Evolutionary conservation across 352 stramenopile species (phyloP).

Genomic region (Phytophthora rubi): DNA sequence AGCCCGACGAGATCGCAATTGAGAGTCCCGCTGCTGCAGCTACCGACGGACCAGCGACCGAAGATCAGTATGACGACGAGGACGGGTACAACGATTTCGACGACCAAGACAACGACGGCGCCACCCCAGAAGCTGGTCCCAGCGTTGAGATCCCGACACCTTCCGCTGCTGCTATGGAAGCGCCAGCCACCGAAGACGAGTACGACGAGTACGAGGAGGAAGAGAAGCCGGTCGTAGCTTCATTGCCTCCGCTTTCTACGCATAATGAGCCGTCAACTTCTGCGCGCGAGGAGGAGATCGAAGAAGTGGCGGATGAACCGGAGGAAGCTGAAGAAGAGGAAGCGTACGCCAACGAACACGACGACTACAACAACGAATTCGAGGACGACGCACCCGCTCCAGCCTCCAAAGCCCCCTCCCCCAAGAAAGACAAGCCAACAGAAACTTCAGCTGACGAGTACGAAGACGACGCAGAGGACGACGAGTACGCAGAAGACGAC

Average conservation of each 20-base stretch:
- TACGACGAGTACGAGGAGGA: slow-evolving; percentile 63
- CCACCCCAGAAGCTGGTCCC: not conserved
- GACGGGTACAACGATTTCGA: slow-evolving; percentile 61
- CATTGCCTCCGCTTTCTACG: not conserved
- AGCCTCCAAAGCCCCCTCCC: slow-evolving; percentile 1
- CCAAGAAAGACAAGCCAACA: not conserved
- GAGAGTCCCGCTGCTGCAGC: not conserved
- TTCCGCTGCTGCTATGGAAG: not conserved
- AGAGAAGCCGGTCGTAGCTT: slow-evolving; percentile 5
- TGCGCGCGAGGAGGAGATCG: slow-evolving; percentile 27
- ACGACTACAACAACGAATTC: slow-evolving; percentile 52
- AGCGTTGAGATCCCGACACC: not conserved
- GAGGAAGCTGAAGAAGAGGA: slow-evolving; percentile 19
- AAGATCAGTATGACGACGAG: slow-evolving; percentile 46
- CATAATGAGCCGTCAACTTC: slow-evolving; percentile 14
- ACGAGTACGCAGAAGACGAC: slow-evolving; percentile 25
- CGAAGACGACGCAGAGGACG: slow-evolving; percentile 38
- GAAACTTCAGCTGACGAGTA: slow-evolving; percentile 28
- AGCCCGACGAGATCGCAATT: not conserved
- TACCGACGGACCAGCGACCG: slow-evolving; percentile 19
- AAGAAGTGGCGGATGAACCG: slow-evolving; percentile 23
- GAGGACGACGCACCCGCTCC: slow-evolving; percentile 36
- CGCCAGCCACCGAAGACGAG: slow-evolving; percentile 33
- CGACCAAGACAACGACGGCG: slow-evolving; percentile 32
- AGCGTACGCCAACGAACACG: slow-evolving; percentile 46